Evolutionary conservation across 345 rosid species (phyloP), one percentile per base, ranked within the genome.

Genomic region (Eucalyptus curtisii): DNA sequence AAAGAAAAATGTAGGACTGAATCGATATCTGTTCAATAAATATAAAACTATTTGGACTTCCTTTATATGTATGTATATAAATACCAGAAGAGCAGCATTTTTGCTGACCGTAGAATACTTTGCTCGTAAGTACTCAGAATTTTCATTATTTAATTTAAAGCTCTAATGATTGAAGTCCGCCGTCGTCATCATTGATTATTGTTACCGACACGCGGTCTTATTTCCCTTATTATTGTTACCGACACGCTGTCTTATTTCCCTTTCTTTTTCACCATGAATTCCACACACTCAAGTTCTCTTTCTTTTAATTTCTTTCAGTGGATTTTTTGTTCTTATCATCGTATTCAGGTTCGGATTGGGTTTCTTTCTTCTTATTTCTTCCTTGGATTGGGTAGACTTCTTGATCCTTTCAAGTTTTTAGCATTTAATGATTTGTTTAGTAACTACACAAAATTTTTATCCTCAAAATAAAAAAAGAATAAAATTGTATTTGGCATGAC

Each of bases 401-500:
- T n/a, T 3, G 31, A 7, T 4, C 12, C 12, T 33, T 8, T 68
- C 19, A 16, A 16, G 13, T 17, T 17, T 66, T 66, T 31, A 16
- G 40, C 22, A 50, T 50, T 50, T 50, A 17, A 50, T 50, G 22
- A 17, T 50, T 50, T 50, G 4, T 50, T 50, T 7, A 7, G 55
- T 17, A 50, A 50, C 9, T 50, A 17, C 9, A 50, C 8, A 49
- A 49, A 49, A 49, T 49, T 49, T 49, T 49, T 17, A 50, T 7
- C 17, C 22, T 50, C 0, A 50, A 17, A 50, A 50, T 17, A 50
- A 4, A 3, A 50, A 50, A 17, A 50, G 8, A 50, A 50, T 17
- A 7, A 50, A 50, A 50, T 17, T 50, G 0, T 9, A 50, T 50
- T 50, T 50, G 55, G 4, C 0, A 50, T 1, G 0, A 17, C 1